Conservation (phyloP, 2,329 filamentous ascomycete species). For the Fusarium oxysporum region DNA sequence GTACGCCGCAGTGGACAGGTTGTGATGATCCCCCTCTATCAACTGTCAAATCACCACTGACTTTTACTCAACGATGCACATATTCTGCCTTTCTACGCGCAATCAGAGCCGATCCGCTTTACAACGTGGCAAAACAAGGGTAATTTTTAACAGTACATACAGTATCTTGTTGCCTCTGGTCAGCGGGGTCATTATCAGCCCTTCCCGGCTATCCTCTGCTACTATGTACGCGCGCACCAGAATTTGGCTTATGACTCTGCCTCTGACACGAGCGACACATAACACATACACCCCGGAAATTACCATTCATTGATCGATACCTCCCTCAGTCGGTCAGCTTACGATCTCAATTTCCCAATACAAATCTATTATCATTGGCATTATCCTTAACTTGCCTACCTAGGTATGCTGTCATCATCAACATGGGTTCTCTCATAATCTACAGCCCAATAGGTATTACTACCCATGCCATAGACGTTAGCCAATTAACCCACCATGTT, state of each 20-base stretch:
- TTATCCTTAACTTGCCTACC: background rate
- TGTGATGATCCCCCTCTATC: slow-evolving; percentile 24
- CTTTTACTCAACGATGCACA: background rate
- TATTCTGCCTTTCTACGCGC: background rate
- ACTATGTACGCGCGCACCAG: background rate
- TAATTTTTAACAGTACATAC: background rate
- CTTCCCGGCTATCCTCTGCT: background rate
- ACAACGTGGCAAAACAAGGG: slow-evolving; percentile 16
- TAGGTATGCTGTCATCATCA: background rate
- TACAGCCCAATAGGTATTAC: background rate
- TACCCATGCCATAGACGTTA: background rate
- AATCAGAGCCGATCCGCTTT: background rate
- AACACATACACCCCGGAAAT: slow-evolving; percentile 17
- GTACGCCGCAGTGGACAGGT: slow-evolving; percentile 15
- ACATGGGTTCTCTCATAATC: slow-evolving; percentile 2
- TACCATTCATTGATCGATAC: background rate
- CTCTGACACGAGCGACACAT: slow-evolving; percentile 1
- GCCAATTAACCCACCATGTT: slow-evolving; percentile 12
- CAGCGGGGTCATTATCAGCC: background rate
- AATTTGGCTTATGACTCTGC: background rate
- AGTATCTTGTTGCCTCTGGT: background rate
- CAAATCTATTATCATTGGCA: background rate
- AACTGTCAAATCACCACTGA: slow-evolving; percentile 17
- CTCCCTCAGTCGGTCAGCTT: slow-evolving; percentile 1
- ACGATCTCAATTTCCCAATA: background rate